Base-by-base conservation (phyloP, 2,329 filamentous ascomycete species). In the Hymenoscyphus fructigenus region DNA sequence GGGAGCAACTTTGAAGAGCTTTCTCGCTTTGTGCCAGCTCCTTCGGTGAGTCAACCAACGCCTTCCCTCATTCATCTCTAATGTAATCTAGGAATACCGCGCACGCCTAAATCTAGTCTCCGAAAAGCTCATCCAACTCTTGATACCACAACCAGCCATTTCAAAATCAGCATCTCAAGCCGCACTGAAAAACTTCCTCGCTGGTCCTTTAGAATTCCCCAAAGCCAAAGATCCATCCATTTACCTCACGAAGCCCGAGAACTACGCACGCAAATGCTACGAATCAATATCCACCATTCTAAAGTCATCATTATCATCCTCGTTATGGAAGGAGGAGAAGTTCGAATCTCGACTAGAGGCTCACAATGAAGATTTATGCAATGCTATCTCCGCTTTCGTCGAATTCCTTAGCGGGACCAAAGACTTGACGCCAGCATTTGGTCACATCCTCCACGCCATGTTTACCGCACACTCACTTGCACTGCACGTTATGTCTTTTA, bases 401-500 rank as follows among this genome's bases (percentile, higher is more conserved):
- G 12, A 17, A 28, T 17, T n/a, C 17, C 26, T 50, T 9, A 36
- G 6, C 26, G n/a, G 3, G 2, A 60, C 67, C 23, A 47, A 69
- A 23, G 60, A 57, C 28, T 15, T 67, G 14, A 63, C 67, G 1
- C 70, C 68, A 1, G 66, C 68, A 5, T 71, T 70, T 50, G 61
- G 60, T n/a, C 57, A 34, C 9, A 72, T 69, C 2, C 60, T 77
- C 1, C 70, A 76, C 67, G 65, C 66, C 7, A 61, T 76, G 2
- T 76, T 76, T 57, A 69, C 67, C 0, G 69, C 68, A 1, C 69
- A 75, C 64, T 72, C 75, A 32, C 60, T 72, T 36, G 69, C 69
- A 2, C 69, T 34, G 5, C 65, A 65, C 5, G 57, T 69, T 17
- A 28, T 68, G n/a, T 62, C 66, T 5, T 70, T 73, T 34, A 65